These are phyloP conservation scores for Sporothrix phasma DNA, from an alignment of 2,329 filamentous ascomycete species.

Conservation along the genomic window DNA sequence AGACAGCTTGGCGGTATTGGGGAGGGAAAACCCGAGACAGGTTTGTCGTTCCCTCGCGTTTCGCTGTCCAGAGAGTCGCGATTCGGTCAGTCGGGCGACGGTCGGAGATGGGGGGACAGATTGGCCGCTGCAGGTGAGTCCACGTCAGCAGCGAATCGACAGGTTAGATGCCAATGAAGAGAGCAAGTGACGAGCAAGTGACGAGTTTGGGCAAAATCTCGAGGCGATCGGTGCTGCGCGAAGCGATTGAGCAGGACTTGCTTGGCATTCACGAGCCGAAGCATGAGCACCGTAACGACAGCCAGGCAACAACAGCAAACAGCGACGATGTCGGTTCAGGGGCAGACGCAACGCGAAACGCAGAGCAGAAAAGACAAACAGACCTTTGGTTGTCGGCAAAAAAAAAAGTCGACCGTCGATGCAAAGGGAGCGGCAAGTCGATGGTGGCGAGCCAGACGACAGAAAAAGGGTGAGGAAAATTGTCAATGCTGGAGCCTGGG, in stretches of 20 bases:
- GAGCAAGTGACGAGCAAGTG: no score
- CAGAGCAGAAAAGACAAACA: not conserved
- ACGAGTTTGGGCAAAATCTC: not conserved
- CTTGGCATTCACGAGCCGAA: conserved; percentile 1
- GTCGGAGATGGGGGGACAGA: not conserved
- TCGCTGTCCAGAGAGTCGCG: not conserved
- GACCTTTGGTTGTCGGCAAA: not conserved
- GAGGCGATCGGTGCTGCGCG: not conserved
- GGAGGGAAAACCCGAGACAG: conserved; percentile 2
- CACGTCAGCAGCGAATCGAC: conserved; percentile 4
- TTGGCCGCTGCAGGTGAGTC: not conserved
- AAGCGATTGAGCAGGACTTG: not conserved
- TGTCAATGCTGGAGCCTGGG: conserved; percentile 5
- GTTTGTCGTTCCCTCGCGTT: conserved; percentile 1
- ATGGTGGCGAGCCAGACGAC: not conserved
- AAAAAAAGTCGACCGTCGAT: not conserved
- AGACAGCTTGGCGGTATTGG: conserved; percentile 91
- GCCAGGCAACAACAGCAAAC: not conserved
- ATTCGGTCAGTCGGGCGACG: not conserved
- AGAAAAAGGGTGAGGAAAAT: not conserved
- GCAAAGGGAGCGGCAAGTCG: not conserved
- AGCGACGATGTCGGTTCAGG: not conserved
- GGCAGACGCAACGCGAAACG: not conserved
- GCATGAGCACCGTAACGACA: not conserved
- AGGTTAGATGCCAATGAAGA: not conserved